These are phyloP conservation scores for Novymonas esmeraldas DNA, from an alignment of 208 protist species.

Conservation along the genomic window DNA sequence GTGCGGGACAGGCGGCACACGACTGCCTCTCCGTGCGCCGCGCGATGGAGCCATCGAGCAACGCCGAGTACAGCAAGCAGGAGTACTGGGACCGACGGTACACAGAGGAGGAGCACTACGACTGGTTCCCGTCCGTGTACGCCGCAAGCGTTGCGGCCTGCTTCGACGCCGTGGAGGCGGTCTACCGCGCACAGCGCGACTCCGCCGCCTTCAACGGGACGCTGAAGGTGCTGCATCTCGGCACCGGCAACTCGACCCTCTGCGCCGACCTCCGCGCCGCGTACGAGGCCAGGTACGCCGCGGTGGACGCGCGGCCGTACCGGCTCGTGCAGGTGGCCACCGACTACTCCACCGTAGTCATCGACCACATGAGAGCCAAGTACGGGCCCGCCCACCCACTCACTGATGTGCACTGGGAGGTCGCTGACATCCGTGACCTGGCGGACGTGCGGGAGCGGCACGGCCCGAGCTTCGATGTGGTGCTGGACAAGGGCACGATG, in stretches of 20 bases:
- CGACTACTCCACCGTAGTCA: constrained; percentile 82
- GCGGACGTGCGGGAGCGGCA: constrained; percentile 34
- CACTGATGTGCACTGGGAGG: constrained; percentile 59
- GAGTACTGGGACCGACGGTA: constrained; percentile 83
- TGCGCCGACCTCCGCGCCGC: constrained; percentile 59
- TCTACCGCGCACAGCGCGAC: constrained; percentile 18
- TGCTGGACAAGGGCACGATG: constrained; percentile 90
- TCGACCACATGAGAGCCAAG: constrained; percentile 67
- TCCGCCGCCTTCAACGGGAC: background rate
- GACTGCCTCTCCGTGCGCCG: no score
- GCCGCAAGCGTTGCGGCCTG: constrained; percentile 40
- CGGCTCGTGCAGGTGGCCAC: constrained; percentile 78
- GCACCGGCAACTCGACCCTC: constrained; percentile 79
- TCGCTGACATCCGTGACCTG: constrained; percentile 80
- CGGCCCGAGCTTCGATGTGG: constrained; percentile 71
- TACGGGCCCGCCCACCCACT: constrained; percentile 29
- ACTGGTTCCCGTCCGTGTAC: constrained; percentile 88
- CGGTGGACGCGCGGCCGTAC: constrained; percentile 14
- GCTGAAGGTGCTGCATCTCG: constrained; percentile 77
- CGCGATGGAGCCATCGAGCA: constrained; percentile 35
- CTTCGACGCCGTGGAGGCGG: constrained; percentile 51
- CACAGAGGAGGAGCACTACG: constrained; percentile 66
- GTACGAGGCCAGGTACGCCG: constrained; percentile 29
- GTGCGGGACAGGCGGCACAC: no score
- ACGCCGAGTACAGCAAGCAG: constrained; percentile 71